phyloP scores from a whole-genome alignment of 129 eudicot species.

The Rutidosis leptorrhynchoides region DNA sequence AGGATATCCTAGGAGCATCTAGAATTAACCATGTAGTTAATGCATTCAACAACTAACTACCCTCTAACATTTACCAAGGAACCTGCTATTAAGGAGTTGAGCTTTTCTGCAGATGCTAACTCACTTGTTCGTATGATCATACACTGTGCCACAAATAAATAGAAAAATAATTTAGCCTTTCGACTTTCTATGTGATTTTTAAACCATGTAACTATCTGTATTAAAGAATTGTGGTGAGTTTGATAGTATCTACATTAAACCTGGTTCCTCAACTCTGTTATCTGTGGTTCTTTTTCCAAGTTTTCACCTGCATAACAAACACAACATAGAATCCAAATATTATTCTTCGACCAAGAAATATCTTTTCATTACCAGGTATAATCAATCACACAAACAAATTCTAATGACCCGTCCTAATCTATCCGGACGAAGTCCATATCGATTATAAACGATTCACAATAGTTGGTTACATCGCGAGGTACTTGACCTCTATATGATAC shows the following conservation, averaged over 20 bases:
- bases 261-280: constrained; percentile 86
- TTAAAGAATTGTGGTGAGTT: neutral
- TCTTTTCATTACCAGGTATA: too few species aligned
- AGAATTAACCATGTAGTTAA: too few species aligned
- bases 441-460: too few species aligned
- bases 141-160: constrained; percentile 52
- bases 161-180: constrained; percentile 12
- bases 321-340: too few species aligned
- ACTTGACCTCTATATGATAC: too few species aligned
- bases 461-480: too few species aligned
- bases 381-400: neutral
- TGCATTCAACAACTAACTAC: too few species aligned
- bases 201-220: neutral
- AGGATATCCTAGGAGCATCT: too few species aligned
- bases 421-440: too few species aligned
- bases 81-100: too few species aligned
- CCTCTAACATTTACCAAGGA: constrained; percentile 73
- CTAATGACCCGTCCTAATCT: too few species aligned
- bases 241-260: constrained; percentile 25
- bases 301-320: constrained; percentile 54
- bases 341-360: too few species aligned
- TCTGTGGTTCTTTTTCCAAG: constrained; percentile 79
- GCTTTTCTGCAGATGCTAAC: constrained; percentile 79
- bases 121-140: constrained; percentile 85
- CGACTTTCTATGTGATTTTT: neutral